These are phyloP conservation scores for Alternaria rosae DNA, from an alignment of 2,329 filamentous ascomycete genomes.

Conservation along the genomic window DNA sequence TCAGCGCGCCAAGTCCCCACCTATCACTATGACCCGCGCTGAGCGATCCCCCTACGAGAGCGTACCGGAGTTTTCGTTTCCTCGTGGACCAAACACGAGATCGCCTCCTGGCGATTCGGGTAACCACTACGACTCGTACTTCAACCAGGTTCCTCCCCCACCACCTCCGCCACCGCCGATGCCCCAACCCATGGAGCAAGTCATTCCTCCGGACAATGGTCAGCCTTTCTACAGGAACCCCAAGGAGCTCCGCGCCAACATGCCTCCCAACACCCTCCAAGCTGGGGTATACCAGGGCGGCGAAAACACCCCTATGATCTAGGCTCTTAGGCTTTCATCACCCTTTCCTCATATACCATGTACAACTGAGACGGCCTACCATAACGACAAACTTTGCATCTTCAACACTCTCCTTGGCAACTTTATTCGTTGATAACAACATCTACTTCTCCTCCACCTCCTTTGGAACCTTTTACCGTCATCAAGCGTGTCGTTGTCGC, in stretches of 20 bases:
- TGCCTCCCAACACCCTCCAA: constrained; percentile 57
- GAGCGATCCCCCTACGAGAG: constrained; percentile 55
- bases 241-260: constrained; percentile 58
- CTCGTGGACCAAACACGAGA: constrained; percentile 31
- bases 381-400: constrained; percentile 36
- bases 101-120: constrained; percentile 39
- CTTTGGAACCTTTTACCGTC: constrained; percentile 16
- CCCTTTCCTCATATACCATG: constrained; percentile 1
- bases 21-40: constrained; percentile 43
- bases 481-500: constrained; percentile 30
- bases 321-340: constrained; percentile 3
- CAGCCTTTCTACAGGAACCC: constrained; percentile 51
- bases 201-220: constrained; percentile 46
- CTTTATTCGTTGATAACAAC: background rate
- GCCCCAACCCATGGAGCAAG: constrained; percentile 51
- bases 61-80: constrained; percentile 45
- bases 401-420: constrained; percentile 32
- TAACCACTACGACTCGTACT: constrained; percentile 34
- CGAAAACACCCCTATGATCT: constrained; percentile 47
- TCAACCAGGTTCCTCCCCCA: constrained; percentile 43
- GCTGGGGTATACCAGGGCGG: constrained; percentile 50
- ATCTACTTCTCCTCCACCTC: constrained; percentile 10
- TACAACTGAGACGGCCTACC: constrained; percentile 36
- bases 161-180: constrained; percentile 47
- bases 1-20: constrained; percentile 57